A percentile compares a stretch with the other conserved stretches of the same genome.
Conservation (phyloP, 805 yeast species). For the Myxozyma neotropica region DNA sequence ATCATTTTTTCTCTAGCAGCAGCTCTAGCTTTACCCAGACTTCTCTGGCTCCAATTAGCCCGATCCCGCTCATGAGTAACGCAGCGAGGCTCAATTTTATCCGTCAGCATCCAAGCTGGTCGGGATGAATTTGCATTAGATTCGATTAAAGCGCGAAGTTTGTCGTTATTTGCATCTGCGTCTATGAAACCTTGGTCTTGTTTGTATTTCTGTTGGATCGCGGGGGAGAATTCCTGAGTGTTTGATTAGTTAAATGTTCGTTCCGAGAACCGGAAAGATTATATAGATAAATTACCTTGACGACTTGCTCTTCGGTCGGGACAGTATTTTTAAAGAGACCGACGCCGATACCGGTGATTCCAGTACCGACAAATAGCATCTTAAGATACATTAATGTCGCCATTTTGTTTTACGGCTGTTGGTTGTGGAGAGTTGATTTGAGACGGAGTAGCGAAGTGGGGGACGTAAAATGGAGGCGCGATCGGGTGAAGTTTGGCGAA, state of each 20-base stretch:
- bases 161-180: neutral
- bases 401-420: neutral
- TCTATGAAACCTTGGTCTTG: conserved; percentile 33
- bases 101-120: conserved; percentile 33
- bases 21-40: conserved; percentile 17
- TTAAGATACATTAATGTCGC: conserved; percentile 4
- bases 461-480: neutral
- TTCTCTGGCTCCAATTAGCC: conserved; percentile 17
- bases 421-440: neutral
- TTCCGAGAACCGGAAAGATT: neutral
- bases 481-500: too few species aligned
- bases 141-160: conserved; percentile 17
- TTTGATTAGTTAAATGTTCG: neutral
- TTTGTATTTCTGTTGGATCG: conserved; percentile 71
- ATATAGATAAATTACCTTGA: conserved; percentile 49
- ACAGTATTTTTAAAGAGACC: conserved; percentile 70
- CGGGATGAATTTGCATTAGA: conserved; percentile 32
- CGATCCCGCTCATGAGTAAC: conserved; percentile 27
- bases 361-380: conserved; percentile 65
- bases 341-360: conserved; percentile 71
- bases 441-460: neutral
- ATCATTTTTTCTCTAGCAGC: conserved; percentile 21
- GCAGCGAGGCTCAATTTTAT: conserved; percentile 22
- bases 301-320: conserved; percentile 82
- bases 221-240: conserved; percentile 66